Conservation (phyloP, 192 early-diverging fungal species). For the Rhizoclosmatium globosum region DNA sequence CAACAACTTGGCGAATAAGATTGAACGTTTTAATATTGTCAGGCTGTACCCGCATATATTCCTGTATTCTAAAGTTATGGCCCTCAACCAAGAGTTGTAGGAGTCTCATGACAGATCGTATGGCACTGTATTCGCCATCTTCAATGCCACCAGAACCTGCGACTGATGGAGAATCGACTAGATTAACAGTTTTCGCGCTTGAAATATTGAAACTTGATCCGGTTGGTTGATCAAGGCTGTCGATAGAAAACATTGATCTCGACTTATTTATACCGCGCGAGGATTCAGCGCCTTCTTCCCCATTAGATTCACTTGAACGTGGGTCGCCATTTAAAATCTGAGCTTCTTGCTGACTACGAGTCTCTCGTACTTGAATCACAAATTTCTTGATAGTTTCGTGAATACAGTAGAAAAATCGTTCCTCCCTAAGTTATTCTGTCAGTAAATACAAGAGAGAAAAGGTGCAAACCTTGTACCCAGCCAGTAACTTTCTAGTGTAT, state of each 20-base stretch:
- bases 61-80: conserved; percentile 45
- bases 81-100: conserved; percentile 50
- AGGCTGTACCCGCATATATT: conserved; percentile 44
- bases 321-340: not conserved
- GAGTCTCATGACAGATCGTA: conserved; percentile 43
- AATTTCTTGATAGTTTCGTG: conserved; percentile 43
- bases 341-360: not conserved
- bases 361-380: conserved; percentile 32
- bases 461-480: conserved; percentile 40
- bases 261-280: not conserved
- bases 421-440: conserved; percentile 31
- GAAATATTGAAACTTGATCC: not conserved
- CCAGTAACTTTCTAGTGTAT: conserved; percentile 43
- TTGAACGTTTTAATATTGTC: conserved; percentile 50
- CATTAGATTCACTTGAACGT: not conserved
- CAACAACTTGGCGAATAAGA: conserved; percentile 46
- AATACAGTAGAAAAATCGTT: conserved; percentile 49
- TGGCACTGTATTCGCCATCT: conserved; percentile 38
- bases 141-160: conserved; percentile 38
- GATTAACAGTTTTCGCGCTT: not conserved
- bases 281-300: not conserved
- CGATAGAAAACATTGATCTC: not conserved
- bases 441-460: conserved; percentile 30
- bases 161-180: conserved; percentile 11
- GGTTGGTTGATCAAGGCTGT: not conserved